phyloP scores from a whole-genome alignment of 2,329 filamentous ascomycete species.

The Myriangium duriaei region DNA sequence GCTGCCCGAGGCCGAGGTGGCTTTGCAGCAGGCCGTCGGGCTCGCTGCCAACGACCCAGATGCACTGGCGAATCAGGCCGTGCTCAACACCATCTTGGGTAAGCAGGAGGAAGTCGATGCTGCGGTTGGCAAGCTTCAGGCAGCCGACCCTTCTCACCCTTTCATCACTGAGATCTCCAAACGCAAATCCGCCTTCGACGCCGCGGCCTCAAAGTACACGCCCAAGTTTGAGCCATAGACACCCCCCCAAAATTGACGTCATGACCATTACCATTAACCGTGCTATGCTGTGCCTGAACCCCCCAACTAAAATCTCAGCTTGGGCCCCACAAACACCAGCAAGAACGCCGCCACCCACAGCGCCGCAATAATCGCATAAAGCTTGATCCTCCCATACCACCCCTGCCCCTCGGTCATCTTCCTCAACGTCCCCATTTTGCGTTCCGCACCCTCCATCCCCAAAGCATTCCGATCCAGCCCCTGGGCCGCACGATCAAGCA shows the following conservation, averaged over 20 bases:
- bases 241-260: too few species aligned
- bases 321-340: slow-evolving; percentile 76
- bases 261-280: too few species aligned
- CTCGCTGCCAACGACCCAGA: slow-evolving; percentile 60
- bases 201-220: slow-evolving; percentile 73
- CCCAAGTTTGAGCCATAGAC: slow-evolving; percentile 57
- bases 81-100: slow-evolving; percentile 65
- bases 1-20: slow-evolving; percentile 76
- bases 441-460: slow-evolving; percentile 63
- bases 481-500: slow-evolving; percentile 57
- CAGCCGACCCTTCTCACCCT: slow-evolving; percentile 37
- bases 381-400: slow-evolving; percentile 64
- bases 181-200: slow-evolving; percentile 81
- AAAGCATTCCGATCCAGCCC: slow-evolving; percentile 66
- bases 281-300: too few species aligned
- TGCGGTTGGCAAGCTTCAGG: slow-evolving; percentile 39
- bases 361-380: slow-evolving; percentile 74
- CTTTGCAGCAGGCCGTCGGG: slow-evolving; percentile 65
- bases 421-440: slow-evolving; percentile 63
- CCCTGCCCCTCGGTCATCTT: slow-evolving; percentile 79
- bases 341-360: slow-evolving; percentile 67
- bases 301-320: slow-evolving; percentile 70
- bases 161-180: slow-evolving; percentile 63
- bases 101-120: slow-evolving; percentile 49
- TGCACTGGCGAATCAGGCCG: slow-evolving; percentile 70